Conservation (phyloP, 306 rosid species). For the Cucurbita pepo region DNA sequence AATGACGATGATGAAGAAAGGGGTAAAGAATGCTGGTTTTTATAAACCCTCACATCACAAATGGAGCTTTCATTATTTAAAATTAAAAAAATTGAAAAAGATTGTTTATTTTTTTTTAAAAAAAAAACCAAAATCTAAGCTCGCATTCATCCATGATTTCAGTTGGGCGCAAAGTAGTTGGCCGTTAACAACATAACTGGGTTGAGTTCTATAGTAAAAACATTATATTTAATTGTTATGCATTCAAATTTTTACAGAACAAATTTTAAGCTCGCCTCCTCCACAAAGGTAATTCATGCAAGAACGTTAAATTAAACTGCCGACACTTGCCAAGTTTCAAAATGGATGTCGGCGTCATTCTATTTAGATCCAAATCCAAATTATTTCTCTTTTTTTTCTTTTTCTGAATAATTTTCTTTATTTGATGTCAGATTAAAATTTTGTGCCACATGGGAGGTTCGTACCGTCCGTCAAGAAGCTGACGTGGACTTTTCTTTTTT, state of each 20-base stretch:
- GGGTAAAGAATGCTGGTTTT: neutral
- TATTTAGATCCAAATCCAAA: neutral
- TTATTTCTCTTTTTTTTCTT: neutral
- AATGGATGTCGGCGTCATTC: neutral
- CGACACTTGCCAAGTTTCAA: neutral
- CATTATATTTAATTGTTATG: too few relatives aligned
- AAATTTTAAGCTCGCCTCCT: too few relatives aligned
- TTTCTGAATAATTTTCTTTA: neutral
- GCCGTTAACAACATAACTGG: neutral
- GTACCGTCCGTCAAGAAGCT: slow-evolving; percentile 35
- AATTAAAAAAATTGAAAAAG: neutral
- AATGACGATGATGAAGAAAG: neutral
- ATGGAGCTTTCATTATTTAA: neutral
- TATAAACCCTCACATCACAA: neutral
- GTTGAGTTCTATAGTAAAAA: too few relatives aligned
- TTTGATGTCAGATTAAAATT: neutral
- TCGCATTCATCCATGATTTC: neutral
- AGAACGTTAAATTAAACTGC: neutral
- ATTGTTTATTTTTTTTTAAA: neutral
- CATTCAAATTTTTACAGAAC: too few relatives aligned
- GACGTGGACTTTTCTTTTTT: slow-evolving; percentile 19
- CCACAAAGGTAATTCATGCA: neutral
- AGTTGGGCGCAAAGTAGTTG: slow-evolving; percentile 1
- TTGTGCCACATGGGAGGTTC: slow-evolving; percentile 37
- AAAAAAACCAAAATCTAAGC: neutral